phyloP scores from a whole-genome alignment of 1,284 basidiomycete species.

The Heliocybe sulcata region DNA sequence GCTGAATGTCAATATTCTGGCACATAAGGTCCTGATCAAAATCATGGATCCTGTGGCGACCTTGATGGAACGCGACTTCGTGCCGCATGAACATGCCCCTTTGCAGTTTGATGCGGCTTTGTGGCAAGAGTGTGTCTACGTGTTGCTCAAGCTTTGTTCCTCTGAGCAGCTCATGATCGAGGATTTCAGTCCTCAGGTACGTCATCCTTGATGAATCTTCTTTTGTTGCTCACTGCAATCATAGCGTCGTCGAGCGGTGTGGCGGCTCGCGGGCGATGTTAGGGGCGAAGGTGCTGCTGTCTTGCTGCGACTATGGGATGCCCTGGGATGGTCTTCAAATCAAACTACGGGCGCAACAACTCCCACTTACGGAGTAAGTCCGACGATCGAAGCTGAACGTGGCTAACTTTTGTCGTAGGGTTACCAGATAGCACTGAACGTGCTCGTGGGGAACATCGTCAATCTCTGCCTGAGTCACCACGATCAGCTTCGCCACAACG shows the following conservation, averaged over 20 bases:
- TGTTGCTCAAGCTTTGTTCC: conserved; percentile 80
- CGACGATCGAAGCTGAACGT: background rate
- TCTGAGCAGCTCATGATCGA: conserved; percentile 92
- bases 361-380: conserved; percentile 54
- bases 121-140: conserved; percentile 80
- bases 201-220: conserved; percentile 12
- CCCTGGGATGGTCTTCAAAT: conserved; percentile 69
- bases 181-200: conserved; percentile 85
- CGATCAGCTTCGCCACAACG: conserved; percentile 85
- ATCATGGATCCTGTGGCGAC: conserved; percentile 80
- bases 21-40: conserved; percentile 85
- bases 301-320: conserved; percentile 80
- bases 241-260: conserved; percentile 89
- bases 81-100: conserved; percentile 62
- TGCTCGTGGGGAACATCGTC: conserved; percentile 88
- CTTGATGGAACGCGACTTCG: conserved; percentile 75
- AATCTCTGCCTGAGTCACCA: conserved; percentile 93
- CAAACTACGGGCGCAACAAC: conserved; percentile 39
- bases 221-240: conserved; percentile 6
- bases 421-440: conserved; percentile 78
- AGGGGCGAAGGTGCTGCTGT: conserved; percentile 90
- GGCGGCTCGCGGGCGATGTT: conserved; percentile 93
- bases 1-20: conserved; percentile 89
- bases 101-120: conserved; percentile 70
- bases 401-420: conserved; percentile 35